These are phyloP conservation scores for Chimonanthus salicifolius DNA, from an alignment of 164 flowering plant species.

Conservation along the genomic window DNA sequence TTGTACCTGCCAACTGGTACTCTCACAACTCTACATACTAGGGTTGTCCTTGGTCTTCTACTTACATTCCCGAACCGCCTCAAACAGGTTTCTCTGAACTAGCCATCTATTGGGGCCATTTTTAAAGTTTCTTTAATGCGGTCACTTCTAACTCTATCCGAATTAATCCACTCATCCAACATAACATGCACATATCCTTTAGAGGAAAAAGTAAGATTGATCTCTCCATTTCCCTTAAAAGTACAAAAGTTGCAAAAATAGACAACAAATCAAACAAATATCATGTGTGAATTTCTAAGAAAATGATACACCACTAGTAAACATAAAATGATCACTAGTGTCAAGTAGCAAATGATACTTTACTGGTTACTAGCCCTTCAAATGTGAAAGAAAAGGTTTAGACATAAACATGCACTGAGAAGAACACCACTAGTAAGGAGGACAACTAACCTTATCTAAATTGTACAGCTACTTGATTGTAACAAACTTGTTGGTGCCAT, in stretches of 20 bases:
- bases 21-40: too few species aligned
- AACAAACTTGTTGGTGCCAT: slow-evolving; percentile 94
- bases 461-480: slow-evolving; percentile 63
- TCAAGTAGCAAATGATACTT: neutral
- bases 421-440: neutral
- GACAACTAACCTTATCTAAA: slow-evolving; percentile 15
- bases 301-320: too few species aligned
- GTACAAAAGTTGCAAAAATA: neutral
- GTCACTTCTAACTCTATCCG: too few species aligned
- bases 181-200: too few species aligned
- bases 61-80: too few species aligned
- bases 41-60: too few species aligned
- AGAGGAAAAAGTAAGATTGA: neutral
- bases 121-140: too few species aligned
- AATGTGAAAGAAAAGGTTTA: slow-evolving; percentile 2
- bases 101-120: too few species aligned
- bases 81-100: too few species aligned
- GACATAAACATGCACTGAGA: neutral
- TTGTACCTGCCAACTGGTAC: too few species aligned
- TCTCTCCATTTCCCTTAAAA: neutral
- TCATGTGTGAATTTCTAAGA: neutral
- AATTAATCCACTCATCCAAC: too few species aligned
- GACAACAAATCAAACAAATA: neutral
- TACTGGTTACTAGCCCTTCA: slow-evolving; percentile 18
- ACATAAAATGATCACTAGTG: too few species aligned